Percentiles rank a stretch among this genome's conserved stretches.
phyloP scores from a whole-genome alignment of 768 basidiomycete genomes.

The Antrodiella citrinella region DNA sequence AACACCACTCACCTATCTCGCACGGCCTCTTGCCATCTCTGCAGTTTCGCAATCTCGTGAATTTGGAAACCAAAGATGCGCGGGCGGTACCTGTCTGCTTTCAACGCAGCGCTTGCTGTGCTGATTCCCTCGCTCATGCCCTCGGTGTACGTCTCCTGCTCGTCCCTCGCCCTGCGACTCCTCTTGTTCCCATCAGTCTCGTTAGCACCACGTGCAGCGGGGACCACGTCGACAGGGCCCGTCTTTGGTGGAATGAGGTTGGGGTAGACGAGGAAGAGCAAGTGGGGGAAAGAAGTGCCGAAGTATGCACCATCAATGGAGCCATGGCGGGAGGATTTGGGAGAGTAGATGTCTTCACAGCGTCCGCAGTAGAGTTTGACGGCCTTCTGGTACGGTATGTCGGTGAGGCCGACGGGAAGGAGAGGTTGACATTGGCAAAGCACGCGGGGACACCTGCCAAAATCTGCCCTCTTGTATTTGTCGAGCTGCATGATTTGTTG shows the following conservation, averaged over 20 bases:
- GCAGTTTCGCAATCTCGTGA: slow-evolving; percentile 86
- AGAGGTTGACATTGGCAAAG: slow-evolving; percentile 92
- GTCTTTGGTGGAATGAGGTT: slow-evolving; percentile 82
- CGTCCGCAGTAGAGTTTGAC: slow-evolving; percentile 98
- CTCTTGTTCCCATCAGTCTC: slow-evolving; percentile 24
- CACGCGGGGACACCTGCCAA: slow-evolving; percentile 96
- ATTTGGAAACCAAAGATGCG: slow-evolving; percentile 97
- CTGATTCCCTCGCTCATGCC: slow-evolving; percentile 61
- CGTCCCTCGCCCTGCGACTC: slow-evolving; percentile 35
- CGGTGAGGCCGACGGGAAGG: slow-evolving; percentile 93
- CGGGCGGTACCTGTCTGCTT: slow-evolving; percentile 88
- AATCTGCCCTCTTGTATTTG: slow-evolving; percentile 97
- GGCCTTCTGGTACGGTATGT: slow-evolving; percentile 97
- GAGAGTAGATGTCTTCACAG: slow-evolving; percentile 97
- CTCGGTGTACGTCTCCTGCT: slow-evolving; percentile 38
- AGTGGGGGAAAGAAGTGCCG: slow-evolving; percentile 95
- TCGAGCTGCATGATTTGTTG: slow-evolving; percentile 77
- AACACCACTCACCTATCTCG: slow-evolving; percentile 60
- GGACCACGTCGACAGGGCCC: slow-evolving; percentile 34
- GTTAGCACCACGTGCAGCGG: slow-evolving; percentile 17
- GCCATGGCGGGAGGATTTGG: slow-evolving; percentile 94
- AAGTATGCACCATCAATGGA: slow-evolving; percentile 99
- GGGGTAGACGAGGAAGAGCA: slow-evolving; percentile 96
- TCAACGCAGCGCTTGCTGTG: slow-evolving; percentile 76
- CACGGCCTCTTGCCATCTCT: slow-evolving; percentile 93